A percentile compares a stretch with the other conserved stretches of the same genome.
Evolutionary conservation across 1,284 basidiomycete species (phyloP).

Genomic region (Volvariella surrecta): DNA sequence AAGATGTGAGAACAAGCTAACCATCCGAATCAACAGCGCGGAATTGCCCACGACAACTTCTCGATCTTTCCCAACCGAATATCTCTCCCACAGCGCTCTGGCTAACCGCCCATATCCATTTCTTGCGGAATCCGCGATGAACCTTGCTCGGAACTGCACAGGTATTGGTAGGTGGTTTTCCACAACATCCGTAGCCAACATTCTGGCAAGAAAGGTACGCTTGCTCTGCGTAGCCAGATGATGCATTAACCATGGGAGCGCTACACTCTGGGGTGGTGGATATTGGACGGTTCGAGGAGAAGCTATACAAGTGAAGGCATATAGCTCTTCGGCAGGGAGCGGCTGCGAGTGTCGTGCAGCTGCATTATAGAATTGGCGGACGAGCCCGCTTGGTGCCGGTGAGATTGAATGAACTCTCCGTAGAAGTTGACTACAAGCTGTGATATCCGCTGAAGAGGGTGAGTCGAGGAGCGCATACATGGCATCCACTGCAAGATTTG

Average conservation of each 20-base stretch:
- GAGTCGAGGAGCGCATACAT: constrained; percentile 30
- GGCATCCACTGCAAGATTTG: constrained; percentile 23
- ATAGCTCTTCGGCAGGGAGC: constrained; percentile 29
- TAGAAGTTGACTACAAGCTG: constrained; percentile 22
- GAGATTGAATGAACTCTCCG: constrained; percentile 19
- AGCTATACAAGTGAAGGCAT: constrained; percentile 28
- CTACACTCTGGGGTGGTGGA: constrained; percentile 35
- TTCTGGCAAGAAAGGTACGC: constrained; percentile 24
- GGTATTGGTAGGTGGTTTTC: constrained; percentile 31
- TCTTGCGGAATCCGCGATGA: constrained; percentile 38
- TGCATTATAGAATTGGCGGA: constrained; percentile 36
- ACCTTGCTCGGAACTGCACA: constrained; percentile 30
- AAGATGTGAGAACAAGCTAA: constrained; percentile 39
- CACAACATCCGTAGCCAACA: constrained; percentile 39
- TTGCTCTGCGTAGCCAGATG: constrained; percentile 30
- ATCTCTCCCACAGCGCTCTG: constrained; percentile 48
- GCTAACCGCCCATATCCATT: constrained; percentile 39
- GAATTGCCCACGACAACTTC: constrained; percentile 35
- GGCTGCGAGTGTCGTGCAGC: constrained; percentile 21
- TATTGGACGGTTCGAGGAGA: constrained; percentile 25
- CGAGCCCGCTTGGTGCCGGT: constrained; percentile 28
- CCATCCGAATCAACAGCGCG: constrained; percentile 43
- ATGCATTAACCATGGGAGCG: constrained; percentile 42
- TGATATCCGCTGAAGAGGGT: constrained; percentile 19
- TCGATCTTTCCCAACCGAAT: constrained; percentile 33